Evolutionary conservation across 1,139 yeast genomes (phyloP).

Genomic region (Suhomyces kunorum): DNA sequence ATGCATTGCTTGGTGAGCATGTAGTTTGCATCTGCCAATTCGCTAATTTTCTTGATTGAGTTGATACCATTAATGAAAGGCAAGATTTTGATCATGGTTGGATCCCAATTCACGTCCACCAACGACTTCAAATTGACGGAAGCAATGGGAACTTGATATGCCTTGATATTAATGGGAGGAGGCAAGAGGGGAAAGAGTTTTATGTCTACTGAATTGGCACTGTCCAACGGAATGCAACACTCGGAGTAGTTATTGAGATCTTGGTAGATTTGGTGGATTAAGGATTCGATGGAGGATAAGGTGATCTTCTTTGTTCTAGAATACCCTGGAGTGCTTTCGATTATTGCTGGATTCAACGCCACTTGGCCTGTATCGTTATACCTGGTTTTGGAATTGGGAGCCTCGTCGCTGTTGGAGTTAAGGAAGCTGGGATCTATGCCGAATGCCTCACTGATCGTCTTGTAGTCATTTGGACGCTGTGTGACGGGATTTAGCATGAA

Average conservation of each 20-base stretch:
- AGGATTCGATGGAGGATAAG: conserved; percentile 67
- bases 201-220: conserved; percentile 86
- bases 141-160: conserved; percentile 85
- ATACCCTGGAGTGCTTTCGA: conserved; percentile 40
- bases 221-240: conserved; percentile 90
- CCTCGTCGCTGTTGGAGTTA: conserved; percentile 2
- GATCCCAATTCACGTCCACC: conserved; percentile 94
- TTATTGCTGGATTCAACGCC: conserved; percentile 4
- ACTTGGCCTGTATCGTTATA: conserved; percentile 6
- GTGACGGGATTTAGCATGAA: conserved; percentile 1
- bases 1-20: conserved; percentile 80
- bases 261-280: conserved; percentile 85
- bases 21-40: conserved; percentile 79
- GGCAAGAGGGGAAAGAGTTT: conserved; percentile 85
- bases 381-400: not conserved
- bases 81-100: conserved; percentile 84
- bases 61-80: conserved; percentile 89
- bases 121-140: conserved; percentile 70
- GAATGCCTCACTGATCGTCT: conserved; percentile 8
- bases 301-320: conserved; percentile 44
- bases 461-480: not conserved
- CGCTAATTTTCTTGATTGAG: conserved; percentile 74
- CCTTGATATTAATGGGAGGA: conserved; percentile 74
- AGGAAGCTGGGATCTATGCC: conserved; percentile 13
- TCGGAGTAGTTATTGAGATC: conserved; percentile 94